phyloP scores from a whole-genome alignment of 164 flowering plant species.

The Chloranthus sessilifolius region DNA sequence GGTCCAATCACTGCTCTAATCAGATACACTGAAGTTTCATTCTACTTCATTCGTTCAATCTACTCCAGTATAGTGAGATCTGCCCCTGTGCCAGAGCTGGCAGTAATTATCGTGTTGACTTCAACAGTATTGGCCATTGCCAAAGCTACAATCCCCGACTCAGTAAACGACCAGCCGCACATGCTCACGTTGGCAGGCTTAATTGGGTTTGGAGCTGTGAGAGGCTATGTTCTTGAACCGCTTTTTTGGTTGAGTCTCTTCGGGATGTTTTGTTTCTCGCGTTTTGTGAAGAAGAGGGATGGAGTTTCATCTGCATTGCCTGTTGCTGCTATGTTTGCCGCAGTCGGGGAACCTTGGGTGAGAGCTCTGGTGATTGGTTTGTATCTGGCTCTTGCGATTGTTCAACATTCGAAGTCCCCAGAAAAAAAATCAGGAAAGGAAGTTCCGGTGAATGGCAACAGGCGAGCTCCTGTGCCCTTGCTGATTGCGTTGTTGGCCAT shows the following conservation, averaged over 20 bases:
- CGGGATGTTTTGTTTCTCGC: constrained; percentile 45
- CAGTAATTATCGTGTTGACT: constrained; percentile 48
- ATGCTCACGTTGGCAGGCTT: constrained; percentile 63
- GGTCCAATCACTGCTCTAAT: constrained; percentile 56
- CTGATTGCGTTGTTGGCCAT: constrained; percentile 60
- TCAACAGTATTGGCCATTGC: constrained; percentile 65
- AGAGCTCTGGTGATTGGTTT: constrained; percentile 41
- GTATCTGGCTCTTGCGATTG: constrained; percentile 59
- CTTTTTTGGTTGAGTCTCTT: constrained; percentile 65
- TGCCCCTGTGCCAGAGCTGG: constrained; percentile 71
- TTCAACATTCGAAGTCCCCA: constrained; percentile 40
- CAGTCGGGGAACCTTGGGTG: constrained; percentile 85
- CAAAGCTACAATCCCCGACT: constrained; percentile 59
- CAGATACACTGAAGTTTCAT: constrained; percentile 42
- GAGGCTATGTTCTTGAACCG: constrained; percentile 50
- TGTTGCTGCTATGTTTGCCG: constrained; percentile 67
- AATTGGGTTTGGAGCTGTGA: constrained; percentile 63
- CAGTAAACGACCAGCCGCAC: constrained; percentile 51
- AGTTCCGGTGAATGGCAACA: constrained; percentile 14
- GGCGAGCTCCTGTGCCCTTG: constrained; percentile 58
- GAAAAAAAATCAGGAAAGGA: constrained; percentile 29
- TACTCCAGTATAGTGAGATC: constrained; percentile 66
- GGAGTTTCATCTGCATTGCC: constrained; percentile 71
- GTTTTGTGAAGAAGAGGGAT: constrained; percentile 46
- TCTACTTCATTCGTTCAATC: constrained; percentile 49